phyloP scores from a whole-genome alignment of 202 grass and related monocot genomes.

The Carex arenaria region DNA sequence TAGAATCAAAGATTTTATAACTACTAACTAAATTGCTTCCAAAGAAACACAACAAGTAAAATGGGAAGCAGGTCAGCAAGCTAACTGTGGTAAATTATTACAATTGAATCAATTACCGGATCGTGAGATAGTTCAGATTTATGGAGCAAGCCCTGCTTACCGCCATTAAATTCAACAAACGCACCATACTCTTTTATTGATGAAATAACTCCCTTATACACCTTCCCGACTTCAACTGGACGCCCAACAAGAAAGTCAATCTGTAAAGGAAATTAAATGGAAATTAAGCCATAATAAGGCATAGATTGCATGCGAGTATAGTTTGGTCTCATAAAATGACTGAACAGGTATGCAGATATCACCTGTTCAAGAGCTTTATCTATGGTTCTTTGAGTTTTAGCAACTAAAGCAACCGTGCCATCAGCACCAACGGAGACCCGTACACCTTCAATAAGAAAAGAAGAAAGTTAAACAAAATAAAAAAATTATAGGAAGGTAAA shows the following conservation, averaged over 20 bases:
- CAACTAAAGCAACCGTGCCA: slow-evolving; percentile 90
- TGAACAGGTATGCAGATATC: slow-evolving; percentile 15
- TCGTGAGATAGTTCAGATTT: slow-evolving; percentile 94
- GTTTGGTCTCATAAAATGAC: neutral
- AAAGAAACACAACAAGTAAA: neutral
- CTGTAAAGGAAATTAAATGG: slow-evolving; percentile 26
- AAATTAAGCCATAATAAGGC: neutral
- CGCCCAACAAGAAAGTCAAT: slow-evolving; percentile 84
- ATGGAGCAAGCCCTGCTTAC: slow-evolving; percentile 92
- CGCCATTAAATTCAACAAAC: slow-evolving; percentile 98
- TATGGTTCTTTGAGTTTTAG: slow-evolving; percentile 87
- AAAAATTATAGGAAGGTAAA: slow-evolving; percentile 13
- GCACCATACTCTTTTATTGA: slow-evolving; percentile 96
- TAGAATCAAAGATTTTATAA: neutral
- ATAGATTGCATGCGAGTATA: neutral
- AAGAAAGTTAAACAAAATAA: slow-evolving; percentile 4
- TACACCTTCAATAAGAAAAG: slow-evolving; percentile 59
- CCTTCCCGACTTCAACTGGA: slow-evolving; percentile 78
- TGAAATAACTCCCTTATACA: slow-evolving; percentile 77
- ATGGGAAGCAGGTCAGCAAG: neutral
- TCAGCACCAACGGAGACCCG: slow-evolving; percentile 52
- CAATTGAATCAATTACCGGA: slow-evolving; percentile 54
- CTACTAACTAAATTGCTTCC: neutral
- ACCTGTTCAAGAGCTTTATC: slow-evolving; percentile 94
- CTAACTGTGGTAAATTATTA: slow-evolving; percentile 10